A percentile compares a stretch with the other conserved stretches of the same genome.
Conservation (phyloP, 257 asterid genomes). For the Solanum sejunctum region DNA sequence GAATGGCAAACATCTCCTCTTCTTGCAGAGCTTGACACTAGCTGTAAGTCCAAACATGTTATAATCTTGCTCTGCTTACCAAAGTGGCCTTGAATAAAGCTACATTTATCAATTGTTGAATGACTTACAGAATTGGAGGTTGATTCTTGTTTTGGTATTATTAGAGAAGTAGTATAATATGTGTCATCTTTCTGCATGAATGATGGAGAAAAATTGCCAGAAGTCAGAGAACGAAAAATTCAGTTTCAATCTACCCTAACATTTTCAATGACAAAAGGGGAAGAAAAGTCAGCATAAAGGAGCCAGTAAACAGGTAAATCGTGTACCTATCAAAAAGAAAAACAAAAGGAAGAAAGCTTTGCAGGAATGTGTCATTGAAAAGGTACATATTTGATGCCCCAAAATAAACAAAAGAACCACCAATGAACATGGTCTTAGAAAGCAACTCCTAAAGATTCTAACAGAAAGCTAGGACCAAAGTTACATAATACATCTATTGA, state of each 20-base stretch:
- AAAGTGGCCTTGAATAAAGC: background rate
- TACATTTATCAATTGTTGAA: background rate
- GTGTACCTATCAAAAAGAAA: background rate
- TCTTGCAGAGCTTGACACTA: slow-evolving; percentile 40
- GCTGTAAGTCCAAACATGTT: background rate
- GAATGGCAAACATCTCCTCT: slow-evolving; percentile 41
- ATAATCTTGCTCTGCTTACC: background rate
- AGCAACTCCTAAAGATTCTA: background rate
- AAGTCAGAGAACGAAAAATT: background rate
- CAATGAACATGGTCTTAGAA: background rate
- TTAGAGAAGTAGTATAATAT: slow-evolving; percentile 28
- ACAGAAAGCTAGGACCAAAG: background rate
- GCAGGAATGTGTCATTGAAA: background rate
- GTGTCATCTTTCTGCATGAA: slow-evolving; percentile 27
- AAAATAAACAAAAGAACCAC: background rate
- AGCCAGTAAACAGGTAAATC: background rate
- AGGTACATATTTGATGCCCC: background rate
- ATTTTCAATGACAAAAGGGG: background rate
- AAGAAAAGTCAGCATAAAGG: background rate
- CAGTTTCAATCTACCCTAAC: background rate
- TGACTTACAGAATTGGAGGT: slow-evolving; percentile 31
- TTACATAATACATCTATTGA: background rate
- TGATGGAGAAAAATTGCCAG: background rate
- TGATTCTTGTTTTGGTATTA: slow-evolving; percentile 26
- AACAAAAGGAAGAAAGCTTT: background rate